Evolutionary conservation across 1,139 yeast genomes (phyloP), one percentile per base, ranked within the genome.

Genomic region (Blastobotrys buckinghamii): DNA sequence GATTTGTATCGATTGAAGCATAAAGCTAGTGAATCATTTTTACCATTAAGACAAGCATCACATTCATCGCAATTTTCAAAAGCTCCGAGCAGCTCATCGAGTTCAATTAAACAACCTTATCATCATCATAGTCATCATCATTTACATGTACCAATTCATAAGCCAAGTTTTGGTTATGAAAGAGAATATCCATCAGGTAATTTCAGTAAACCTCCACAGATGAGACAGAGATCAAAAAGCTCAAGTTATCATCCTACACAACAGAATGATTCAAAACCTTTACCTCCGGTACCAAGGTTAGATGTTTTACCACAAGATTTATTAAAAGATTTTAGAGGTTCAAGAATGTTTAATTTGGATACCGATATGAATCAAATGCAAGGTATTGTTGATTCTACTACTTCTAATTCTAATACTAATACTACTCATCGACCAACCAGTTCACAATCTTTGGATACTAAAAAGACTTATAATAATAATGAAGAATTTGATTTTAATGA

Each of bases 301-400:
- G 50, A 48, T 10, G 24, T 20, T 2, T 30, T 48, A 19, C 50
- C 50, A 2, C 19, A 42, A 8, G 50, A 48, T 26, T 26, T 48
- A 38, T 34, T 48, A 29, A 48, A 44, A 16, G 50, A 48, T 36
- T 48, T 45, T 20, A 20, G 48, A 27, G 39, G 44, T 2, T 45
- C 48, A 6, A 12, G 35, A 39, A 49, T 50, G 42, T 54, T 51
- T 44, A 49, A 51, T 7, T 67, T 78, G 41, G 78, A 77, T 53
- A 71, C 78, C 49, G 75, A 76, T 52, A 60, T 75, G 40, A 69
- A 69, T 47, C 79, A 78, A 54, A 75, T 80, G 76, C 69, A 72
- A 37, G 81, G 79, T 10, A 78, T 79, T 44, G 69, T 79, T 20
- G 74, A 58, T 30, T 49, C 40, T 10, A 34, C 45, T 15, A 45